Conservation (phyloP, 306 rosid species). For the Gastrolobium villosum region DNA sequence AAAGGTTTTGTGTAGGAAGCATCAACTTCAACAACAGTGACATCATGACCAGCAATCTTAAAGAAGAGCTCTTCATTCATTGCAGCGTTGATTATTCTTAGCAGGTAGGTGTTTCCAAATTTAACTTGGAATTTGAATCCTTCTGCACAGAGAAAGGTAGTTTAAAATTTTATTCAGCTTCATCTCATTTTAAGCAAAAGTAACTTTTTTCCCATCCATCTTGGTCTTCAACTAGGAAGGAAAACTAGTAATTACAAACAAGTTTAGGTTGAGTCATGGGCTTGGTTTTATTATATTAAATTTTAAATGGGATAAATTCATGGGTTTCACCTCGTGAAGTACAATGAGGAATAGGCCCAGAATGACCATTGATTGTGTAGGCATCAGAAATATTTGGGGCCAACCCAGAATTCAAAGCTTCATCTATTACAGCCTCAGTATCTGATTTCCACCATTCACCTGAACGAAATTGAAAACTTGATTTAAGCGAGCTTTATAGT, state of each 20-base stretch:
- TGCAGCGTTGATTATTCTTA: slow-evolving; percentile 89
- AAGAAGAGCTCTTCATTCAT: slow-evolving; percentile 88
- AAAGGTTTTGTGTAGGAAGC: slow-evolving; percentile 86
- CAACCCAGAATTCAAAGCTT: slow-evolving; percentile 81
- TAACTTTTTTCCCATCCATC: too few species aligned
- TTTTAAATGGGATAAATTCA: not conserved
- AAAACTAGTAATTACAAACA: too few species aligned
- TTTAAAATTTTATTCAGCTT: not conserved
- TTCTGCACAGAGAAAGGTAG: slow-evolving; percentile 40
- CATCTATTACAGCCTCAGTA: slow-evolving; percentile 76
- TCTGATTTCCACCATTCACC: slow-evolving; percentile 99
- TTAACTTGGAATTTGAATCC: slow-evolving; percentile 66
- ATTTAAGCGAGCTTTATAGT: not conserved
- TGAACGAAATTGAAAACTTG: slow-evolving; percentile 49
- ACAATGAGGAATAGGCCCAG: slow-evolving; percentile 66
- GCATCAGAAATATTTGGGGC: slow-evolving; percentile 95
- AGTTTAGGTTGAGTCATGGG: not conserved
- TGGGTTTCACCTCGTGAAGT: slow-evolving; percentile 63
- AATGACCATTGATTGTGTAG: slow-evolving; percentile 80
- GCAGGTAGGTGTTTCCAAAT: slow-evolving; percentile 65
- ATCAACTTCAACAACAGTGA: slow-evolving; percentile 86
- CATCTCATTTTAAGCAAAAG: not conserved
- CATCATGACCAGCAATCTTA: slow-evolving; percentile 76
- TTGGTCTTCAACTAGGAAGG: too few species aligned
- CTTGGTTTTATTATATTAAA: not conserved